phyloP scores from a whole-genome alignment of 1,139 yeast genomes.

The Tardiomyces blankii region DNA sequence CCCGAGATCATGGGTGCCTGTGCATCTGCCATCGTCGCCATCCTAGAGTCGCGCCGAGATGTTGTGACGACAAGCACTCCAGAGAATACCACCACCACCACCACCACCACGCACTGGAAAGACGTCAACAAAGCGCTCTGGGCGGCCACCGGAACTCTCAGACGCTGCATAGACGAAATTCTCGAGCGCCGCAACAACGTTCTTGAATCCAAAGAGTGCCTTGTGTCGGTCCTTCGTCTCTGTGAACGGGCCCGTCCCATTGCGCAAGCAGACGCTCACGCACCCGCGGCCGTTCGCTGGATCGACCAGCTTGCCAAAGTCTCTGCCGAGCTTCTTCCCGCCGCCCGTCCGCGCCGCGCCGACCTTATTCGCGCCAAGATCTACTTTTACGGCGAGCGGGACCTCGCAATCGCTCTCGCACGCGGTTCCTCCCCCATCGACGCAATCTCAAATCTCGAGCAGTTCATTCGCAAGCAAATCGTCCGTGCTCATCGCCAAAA shows the following conservation, averaged over 20 bases:
- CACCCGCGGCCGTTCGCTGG: background rate
- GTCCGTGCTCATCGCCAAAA: background rate
- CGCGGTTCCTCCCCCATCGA: background rate
- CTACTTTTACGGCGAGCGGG: background rate
- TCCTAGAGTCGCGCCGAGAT: too few relatives aligned
- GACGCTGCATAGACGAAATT: background rate
- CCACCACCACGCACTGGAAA: background rate
- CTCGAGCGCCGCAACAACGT: background rate
- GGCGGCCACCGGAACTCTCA: background rate
- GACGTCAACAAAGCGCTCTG: background rate
- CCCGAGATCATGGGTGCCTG: background rate
- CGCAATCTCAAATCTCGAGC: background rate
- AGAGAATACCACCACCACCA: too few relatives aligned
- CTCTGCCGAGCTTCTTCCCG: background rate
- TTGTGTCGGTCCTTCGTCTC: background rate
- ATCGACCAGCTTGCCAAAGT: background rate
- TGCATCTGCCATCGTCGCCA: background rate
- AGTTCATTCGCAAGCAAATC: background rate
- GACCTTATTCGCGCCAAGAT: background rate
- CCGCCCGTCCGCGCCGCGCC: background rate
- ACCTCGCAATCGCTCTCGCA: background rate
- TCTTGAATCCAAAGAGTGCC: background rate
- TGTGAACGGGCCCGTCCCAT: background rate
- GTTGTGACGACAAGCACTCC: too few relatives aligned
- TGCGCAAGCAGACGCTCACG: background rate